phyloP scores from a whole-genome alignment of 164 flowering plant species.

The Saururus chinensis region DNA sequence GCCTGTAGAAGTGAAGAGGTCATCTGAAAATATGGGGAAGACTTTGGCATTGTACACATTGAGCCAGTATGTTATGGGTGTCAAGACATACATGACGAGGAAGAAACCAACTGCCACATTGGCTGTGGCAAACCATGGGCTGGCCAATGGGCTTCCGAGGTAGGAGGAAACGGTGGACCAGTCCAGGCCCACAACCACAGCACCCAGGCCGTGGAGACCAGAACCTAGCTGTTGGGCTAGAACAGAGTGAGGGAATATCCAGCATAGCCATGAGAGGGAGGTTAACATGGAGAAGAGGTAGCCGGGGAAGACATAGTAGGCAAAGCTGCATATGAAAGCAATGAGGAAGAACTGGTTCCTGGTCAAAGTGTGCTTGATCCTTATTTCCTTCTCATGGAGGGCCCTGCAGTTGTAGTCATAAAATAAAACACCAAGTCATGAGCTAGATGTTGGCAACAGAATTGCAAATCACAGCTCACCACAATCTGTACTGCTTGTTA shows the following conservation, averaged over 20 bases:
- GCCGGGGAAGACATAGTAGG: conserved; percentile 74
- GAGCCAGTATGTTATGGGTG: conserved; percentile 58
- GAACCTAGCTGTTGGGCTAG: conserved; percentile 76
- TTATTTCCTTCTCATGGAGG: conserved; percentile 54
- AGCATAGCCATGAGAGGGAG: conserved; percentile 74
- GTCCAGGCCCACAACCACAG: conserved; percentile 55
- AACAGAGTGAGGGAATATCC: conserved; percentile 47
- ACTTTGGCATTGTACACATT: conserved; percentile 59
- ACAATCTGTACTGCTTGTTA: too few relatives aligned
- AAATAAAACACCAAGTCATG: not conserved
- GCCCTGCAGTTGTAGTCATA: conserved; percentile 34
- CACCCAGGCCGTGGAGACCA: conserved; percentile 64
- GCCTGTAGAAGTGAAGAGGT: conserved; percentile 42
- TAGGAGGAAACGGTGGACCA: conserved; percentile 71
- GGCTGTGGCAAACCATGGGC: conserved; percentile 90
- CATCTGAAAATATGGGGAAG: conserved; percentile 56
- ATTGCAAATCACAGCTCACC: not conserved
- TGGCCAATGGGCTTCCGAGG: conserved; percentile 77
- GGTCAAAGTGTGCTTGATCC: conserved; percentile 44
- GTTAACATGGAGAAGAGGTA: conserved; percentile 70
- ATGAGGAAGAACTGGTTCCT: conserved; percentile 68
- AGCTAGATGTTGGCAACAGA: not conserved
- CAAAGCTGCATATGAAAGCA: conserved; percentile 63
- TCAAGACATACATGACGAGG: conserved; percentile 48
- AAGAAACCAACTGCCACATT: conserved; percentile 60